A percentile compares a stretch with the other conserved stretches of the same genome.
These are phyloP conservation scores for Termitomyces sp. DNA, from an alignment of 768 basidiomycete species.

Conservation along the genomic window DNA sequence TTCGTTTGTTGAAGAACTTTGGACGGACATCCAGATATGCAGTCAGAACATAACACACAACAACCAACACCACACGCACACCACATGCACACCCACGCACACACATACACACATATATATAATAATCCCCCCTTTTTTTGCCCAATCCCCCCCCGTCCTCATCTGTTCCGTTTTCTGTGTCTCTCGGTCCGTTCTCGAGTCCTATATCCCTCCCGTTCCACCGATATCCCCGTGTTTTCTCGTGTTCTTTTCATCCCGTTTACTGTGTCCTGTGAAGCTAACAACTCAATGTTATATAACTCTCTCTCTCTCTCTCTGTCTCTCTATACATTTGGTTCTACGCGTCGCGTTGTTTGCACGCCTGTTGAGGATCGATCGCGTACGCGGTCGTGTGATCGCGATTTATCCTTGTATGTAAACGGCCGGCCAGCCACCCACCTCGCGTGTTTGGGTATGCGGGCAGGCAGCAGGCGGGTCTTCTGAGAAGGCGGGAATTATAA, in stretches of 20 bases:
- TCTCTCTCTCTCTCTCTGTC: not conserved
- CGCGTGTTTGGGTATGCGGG: too few relatives aligned
- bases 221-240: conserved; percentile 4
- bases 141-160: conserved; percentile 16
- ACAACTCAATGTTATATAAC: conserved; percentile 18
- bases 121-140: conserved; percentile 4
- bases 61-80: conserved; percentile 7
- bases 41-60: conserved; percentile 12
- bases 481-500: too few relatives aligned
- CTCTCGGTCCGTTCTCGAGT: conserved; percentile 4
- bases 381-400: too few relatives aligned
- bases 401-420: too few relatives aligned
- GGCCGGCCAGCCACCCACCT: too few relatives aligned
- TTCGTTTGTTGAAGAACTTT: conserved; percentile 20
- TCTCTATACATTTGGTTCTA: too few relatives aligned
- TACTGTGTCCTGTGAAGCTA: conserved; percentile 14
- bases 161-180: conserved; percentile 7
- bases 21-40: conserved; percentile 28
- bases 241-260: not conserved
- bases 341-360: too few relatives aligned
- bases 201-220: too few relatives aligned
- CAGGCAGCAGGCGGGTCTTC: too few relatives aligned
- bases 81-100: not conserved
- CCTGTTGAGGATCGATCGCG: too few relatives aligned
- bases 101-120: conserved; percentile 10